A percentile compares a stretch with the other conserved stretches of the same genome.
phyloP scores from a whole-genome alignment of 805 yeast genomes.

The Suhomyces sp. region DNA sequence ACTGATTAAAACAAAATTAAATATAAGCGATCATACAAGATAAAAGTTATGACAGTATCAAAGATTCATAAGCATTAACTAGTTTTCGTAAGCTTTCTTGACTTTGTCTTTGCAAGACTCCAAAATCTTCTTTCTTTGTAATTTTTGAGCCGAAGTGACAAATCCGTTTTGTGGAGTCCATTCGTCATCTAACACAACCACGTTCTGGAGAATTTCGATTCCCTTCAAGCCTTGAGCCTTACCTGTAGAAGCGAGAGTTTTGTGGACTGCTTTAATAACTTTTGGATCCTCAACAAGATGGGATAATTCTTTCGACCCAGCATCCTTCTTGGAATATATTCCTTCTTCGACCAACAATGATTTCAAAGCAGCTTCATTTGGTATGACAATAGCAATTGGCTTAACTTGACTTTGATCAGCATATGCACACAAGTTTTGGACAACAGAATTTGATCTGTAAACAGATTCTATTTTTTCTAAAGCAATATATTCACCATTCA shows the following conservation, averaged over 20 bases:
- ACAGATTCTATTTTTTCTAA: conserved; percentile 89
- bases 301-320: conserved; percentile 42
- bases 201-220: conserved; percentile 79
- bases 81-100: conserved; percentile 54
- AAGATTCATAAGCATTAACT: neutral
- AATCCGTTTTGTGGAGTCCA: conserved; percentile 98
- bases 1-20: neutral
- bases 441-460: conserved; percentile 78
- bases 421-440: conserved; percentile 83
- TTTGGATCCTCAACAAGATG: conserved; percentile 56
- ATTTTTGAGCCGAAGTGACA: conserved; percentile 93
- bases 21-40: neutral
- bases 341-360: conserved; percentile 51
- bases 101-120: conserved; percentile 64
- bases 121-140: conserved; percentile 88
- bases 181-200: conserved; percentile 79
- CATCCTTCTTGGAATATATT: conserved; percentile 46
- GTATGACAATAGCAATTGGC: conserved; percentile 89
- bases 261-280: conserved; percentile 51
- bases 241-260: conserved; percentile 70
- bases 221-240: conserved; percentile 77
- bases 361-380: conserved; percentile 66
- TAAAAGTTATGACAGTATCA: neutral
- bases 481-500: conserved; percentile 97
- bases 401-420: conserved; percentile 86